Conservation (phyloP, 768 basidiomycete species). For the Termitomyces titanicus region DNA sequence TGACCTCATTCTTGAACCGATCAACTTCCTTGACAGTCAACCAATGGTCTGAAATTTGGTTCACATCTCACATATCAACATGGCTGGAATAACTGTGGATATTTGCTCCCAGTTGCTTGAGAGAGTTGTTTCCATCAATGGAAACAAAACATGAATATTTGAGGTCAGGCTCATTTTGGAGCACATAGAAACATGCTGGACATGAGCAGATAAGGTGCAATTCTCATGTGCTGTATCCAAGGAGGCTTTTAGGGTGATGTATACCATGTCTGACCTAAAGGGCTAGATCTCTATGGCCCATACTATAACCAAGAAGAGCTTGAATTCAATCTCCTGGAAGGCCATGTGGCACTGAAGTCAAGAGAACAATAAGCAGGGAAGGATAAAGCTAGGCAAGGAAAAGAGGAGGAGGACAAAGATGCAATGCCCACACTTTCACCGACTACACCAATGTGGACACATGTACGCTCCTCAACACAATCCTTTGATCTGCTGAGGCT, state of each 20-base stretch:
- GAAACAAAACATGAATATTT: conserved; percentile 16
- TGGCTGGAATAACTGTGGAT: background rate
- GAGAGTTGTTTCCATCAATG: conserved; percentile 29
- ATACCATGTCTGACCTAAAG: conserved; percentile 47
- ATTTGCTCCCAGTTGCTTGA: conserved; percentile 15
- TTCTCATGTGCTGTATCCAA: no score
- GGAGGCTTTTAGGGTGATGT: conserved; percentile 42
- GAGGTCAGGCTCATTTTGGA: conserved; percentile 13
- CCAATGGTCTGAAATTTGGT: no score
- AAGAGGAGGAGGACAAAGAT: conserved; percentile 9
- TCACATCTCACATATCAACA: no score
- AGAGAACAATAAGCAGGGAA: background rate
- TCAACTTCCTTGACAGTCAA: no score
- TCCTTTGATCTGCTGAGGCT: conserved; percentile 40
- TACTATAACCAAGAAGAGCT: conserved; percentile 34
- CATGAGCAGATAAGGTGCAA: conserved; percentile 5
- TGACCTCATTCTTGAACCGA: no score
- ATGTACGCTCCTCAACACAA: conserved; percentile 6
- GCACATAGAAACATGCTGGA: conserved; percentile 19
- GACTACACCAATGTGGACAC: background rate
- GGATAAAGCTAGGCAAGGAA: background rate
- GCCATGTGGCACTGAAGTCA: background rate
- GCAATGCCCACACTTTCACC: background rate
- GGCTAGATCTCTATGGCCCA: conserved; percentile 43
- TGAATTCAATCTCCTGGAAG: conserved; percentile 32